Conservation (phyloP, 2,329 filamentous ascomycete species). For the Cercospora brassicicola region DNA sequence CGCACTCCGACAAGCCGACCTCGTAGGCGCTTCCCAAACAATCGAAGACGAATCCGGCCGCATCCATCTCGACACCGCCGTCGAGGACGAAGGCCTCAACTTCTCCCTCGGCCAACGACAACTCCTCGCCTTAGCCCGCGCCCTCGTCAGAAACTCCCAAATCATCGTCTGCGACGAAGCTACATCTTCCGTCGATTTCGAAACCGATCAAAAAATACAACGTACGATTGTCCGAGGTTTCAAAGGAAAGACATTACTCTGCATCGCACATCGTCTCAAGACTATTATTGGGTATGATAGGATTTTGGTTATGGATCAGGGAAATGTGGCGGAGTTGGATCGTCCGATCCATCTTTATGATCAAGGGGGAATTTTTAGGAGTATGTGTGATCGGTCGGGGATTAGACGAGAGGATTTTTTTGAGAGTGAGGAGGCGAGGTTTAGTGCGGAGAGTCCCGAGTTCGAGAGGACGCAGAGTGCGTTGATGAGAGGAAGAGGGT, state of each 20-base stretch:
- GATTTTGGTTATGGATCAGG: slow-evolving; percentile 94
- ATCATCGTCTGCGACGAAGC: slow-evolving; percentile 98
- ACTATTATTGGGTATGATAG: slow-evolving; percentile 92
- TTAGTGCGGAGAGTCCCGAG: slow-evolving; percentile 30
- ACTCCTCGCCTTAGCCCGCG: slow-evolving; percentile 89
- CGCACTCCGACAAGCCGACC: slow-evolving; percentile 72
- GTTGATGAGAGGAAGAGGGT: slow-evolving; percentile 1
- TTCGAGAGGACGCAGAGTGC: slow-evolving; percentile 35
- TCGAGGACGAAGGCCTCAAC: slow-evolving; percentile 94
- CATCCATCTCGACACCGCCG: slow-evolving; percentile 77
- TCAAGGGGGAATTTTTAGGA: slow-evolving; percentile 73
- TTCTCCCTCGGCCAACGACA: slow-evolving; percentile 94
- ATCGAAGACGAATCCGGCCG: slow-evolving; percentile 54
- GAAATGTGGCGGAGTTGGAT: slow-evolving; percentile 82
- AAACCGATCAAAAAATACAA: slow-evolving; percentile 95
- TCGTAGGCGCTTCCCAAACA: slow-evolving; percentile 57
- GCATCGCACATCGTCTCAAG: slow-evolving; percentile 86
- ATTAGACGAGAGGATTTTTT: slow-evolving; percentile 60
- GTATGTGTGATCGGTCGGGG: slow-evolving; percentile 86
- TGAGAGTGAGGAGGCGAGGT: slow-evolving; percentile 32
- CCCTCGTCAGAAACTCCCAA: slow-evolving; percentile 79
- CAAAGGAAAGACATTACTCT: slow-evolving; percentile 80
- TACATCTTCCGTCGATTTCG: slow-evolving; percentile 89
- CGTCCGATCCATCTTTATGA: slow-evolving; percentile 72
- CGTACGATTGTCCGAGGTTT: slow-evolving; percentile 82